A percentile compares a stretch with the other conserved stretches of the same genome.
phyloP scores from a whole-genome alignment of 495 filamentous ascomycete species.

The Lophiostoma macrostomum region DNA sequence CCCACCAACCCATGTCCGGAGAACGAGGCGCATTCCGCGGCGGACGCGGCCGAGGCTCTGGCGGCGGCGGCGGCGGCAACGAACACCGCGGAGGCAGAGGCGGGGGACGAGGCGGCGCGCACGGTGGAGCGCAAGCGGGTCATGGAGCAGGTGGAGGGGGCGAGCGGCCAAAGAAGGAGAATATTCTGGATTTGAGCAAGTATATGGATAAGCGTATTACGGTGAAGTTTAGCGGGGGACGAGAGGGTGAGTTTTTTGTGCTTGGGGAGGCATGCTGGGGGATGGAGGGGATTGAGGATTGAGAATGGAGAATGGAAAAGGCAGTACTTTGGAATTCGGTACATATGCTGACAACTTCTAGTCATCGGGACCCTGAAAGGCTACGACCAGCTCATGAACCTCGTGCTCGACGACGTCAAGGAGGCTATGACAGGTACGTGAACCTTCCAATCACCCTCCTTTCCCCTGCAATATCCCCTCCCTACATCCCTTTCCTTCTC shows the following conservation, averaged over 20 bases:
- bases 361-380: slow-evolving; percentile 88
- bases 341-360: slow-evolving; percentile 41
- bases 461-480: slow-evolving; percentile 16
- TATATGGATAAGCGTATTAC: slow-evolving; percentile 94
- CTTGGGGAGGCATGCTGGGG: not conserved
- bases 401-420: slow-evolving; percentile 92
- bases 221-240: slow-evolving; percentile 93
- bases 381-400: slow-evolving; percentile 95
- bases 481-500: not conserved
- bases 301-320: not conserved
- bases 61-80: slow-evolving; percentile 43
- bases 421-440: slow-evolving; percentile 79
- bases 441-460: not conserved
- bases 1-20: slow-evolving; percentile 64
- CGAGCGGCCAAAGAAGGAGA: slow-evolving; percentile 93
- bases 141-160: slow-evolving; percentile 47
- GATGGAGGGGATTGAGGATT: not conserved
- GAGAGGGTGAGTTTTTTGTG: slow-evolving; percentile 65
- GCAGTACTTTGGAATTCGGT: too few relatives aligned
- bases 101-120: slow-evolving; percentile 42
- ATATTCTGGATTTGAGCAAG: slow-evolving; percentile 90
- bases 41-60: slow-evolving; percentile 13
- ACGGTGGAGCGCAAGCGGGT: slow-evolving; percentile 42
- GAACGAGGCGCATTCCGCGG: slow-evolving; percentile 62
- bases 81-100: slow-evolving; percentile 46